Conservation (phyloP, 805 yeast genomes). For the Ogataea pini region DNA sequence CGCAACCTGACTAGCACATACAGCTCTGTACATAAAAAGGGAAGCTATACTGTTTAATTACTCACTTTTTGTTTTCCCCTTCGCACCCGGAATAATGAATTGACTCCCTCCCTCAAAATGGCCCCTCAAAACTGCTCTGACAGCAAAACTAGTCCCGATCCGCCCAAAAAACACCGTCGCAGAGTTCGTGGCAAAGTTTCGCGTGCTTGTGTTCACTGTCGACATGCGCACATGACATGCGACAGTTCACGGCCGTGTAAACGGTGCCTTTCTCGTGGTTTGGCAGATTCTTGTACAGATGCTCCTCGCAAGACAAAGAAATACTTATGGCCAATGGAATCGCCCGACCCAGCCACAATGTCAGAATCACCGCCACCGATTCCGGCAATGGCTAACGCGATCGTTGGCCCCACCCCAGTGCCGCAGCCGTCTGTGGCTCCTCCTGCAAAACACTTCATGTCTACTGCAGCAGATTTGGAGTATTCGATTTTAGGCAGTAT, state of each 20-base stretch:
- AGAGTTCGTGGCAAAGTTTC: constrained; percentile 63
- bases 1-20: too few species aligned
- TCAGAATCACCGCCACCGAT: constrained; percentile 1
- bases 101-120: not conserved
- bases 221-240: constrained; percentile 89
- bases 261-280: constrained; percentile 71
- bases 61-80: not conserved
- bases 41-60: not conserved
- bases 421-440: not conserved
- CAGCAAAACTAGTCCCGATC: not conserved
- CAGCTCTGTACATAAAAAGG: too few species aligned
- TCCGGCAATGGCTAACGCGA: not conserved
- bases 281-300: constrained; percentile 73
- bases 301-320: constrained; percentile 88
- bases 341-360: constrained; percentile 2
- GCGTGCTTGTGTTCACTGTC: constrained; percentile 90
- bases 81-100: not conserved
- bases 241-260: constrained; percentile 66
- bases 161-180: constrained; percentile 23
- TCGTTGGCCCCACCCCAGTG: not conserved
- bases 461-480: constrained; percentile 73
- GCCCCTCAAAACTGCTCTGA: constrained; percentile 6
- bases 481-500: constrained; percentile 69
- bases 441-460: constrained; percentile 48
- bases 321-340: constrained; percentile 44